Base-by-base conservation (phyloP, 768 basidiomycete genomes). In the Auriscalpium vulgare region DNA sequence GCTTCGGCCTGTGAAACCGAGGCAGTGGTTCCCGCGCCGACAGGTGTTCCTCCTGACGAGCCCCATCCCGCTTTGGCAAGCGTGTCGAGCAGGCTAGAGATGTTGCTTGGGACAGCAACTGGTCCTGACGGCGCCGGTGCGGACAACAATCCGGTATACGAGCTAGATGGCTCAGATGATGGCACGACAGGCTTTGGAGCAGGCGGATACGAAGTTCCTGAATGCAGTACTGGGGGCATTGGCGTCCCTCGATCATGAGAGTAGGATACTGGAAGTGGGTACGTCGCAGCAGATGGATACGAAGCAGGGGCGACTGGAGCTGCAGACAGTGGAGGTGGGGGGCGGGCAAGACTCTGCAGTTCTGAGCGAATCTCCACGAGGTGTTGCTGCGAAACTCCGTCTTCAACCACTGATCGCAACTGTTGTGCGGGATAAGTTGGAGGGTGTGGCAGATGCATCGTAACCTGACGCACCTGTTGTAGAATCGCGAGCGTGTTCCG, bases 11-110 rank as follows among this genome's bases (percentile, higher is more conserved):
- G 70, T 13, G 37, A 46, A 37, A 36, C 49, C 10, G 44, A 40
- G 10, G 67, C 66, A 1, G 75, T 71, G 10, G 74, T 67, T 54
- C 78, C 77, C 21, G 79, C 76, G 37, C 79, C 78, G 29, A 71
- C 65, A 7, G 84, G 78, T 17, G 82, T 81, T 38, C 72, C 74
- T 46, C 73, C 76, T 43, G 77, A 72, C 23, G 83, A 75, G 21
- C 91, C 81, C 9, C 91, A 79, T 55, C 91, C 91, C n/a, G 90
- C 86, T 69, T 86, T 89, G 53, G 90, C 66, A 23, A 93, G 76
- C 3, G 84, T 82, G 45, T 81, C 82, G 57, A 84, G 78, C 37
- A 91, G 73, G 65, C 76, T 79, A 36, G 79, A 67, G 56, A 88
- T 81, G 62, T 77, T 61, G 29, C 62, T 56, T 17, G 57, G 50